A percentile compares a stretch with the other conserved stretches of the same genome.
phyloP scores from a whole-genome alignment of 768 basidiomycete genomes.

The Lyophyllum atratum region DNA sequence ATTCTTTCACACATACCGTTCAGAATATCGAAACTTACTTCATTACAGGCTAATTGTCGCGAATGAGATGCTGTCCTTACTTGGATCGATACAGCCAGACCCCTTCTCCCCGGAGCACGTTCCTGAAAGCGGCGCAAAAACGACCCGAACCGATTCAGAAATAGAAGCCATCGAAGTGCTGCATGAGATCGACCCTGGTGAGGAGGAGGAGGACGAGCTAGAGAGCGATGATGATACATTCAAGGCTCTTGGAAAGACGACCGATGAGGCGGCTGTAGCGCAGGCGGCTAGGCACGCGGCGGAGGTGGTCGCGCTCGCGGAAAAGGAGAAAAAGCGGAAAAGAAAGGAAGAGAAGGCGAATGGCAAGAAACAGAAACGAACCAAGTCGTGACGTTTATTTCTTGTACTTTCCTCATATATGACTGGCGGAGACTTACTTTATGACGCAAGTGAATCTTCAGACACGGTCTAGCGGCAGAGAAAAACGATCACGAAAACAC shows the following conservation, averaged over 20 bases:
- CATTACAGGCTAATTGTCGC: slow-evolving; percentile 74
- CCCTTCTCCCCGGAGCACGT: slow-evolving; percentile 70
- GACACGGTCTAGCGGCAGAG: no score
- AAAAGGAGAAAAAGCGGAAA: slow-evolving; percentile 24
- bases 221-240: slow-evolving; percentile 31
- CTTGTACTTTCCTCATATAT: background rate
- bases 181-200: slow-evolving; percentile 16
- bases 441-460: background rate
- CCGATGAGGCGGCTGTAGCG: slow-evolving; percentile 23
- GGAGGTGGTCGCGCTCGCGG: slow-evolving; percentile 20
- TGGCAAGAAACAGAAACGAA: slow-evolving; percentile 18
- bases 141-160: slow-evolving; percentile 18
- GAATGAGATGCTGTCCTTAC: slow-evolving; percentile 90
- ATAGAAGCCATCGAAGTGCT: slow-evolving; percentile 21
- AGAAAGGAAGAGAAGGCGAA: slow-evolving; percentile 12
- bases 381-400: slow-evolving; percentile 3
- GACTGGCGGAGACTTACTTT: background rate
- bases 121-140: slow-evolving; percentile 23
- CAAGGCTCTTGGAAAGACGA: slow-evolving; percentile 24
- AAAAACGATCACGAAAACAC: no score
- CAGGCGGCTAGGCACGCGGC: slow-evolving; percentile 27
- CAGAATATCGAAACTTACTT: slow-evolving; percentile 8
- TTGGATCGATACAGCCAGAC: slow-evolving; percentile 79
- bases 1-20: background rate
- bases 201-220: slow-evolving; percentile 22